Percentiles rank a stretch among this genome's conserved stretches.
phyloP scores from a whole-genome alignment of 148 eudicot genomes.

The Camellia lanceoleosa region DNA sequence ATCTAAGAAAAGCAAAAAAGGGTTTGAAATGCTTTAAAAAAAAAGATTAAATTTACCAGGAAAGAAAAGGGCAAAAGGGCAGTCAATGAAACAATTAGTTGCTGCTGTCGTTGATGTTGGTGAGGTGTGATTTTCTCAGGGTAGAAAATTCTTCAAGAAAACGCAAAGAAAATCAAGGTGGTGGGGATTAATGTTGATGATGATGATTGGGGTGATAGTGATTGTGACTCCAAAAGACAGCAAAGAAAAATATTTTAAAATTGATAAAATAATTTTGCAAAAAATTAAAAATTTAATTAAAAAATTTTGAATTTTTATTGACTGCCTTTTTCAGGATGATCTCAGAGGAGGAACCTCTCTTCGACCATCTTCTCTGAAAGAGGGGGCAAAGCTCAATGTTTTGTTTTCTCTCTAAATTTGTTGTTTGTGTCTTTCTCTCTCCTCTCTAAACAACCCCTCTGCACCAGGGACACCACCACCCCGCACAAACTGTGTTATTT shows the following conservation, averaged over 20 bases:
- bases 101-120: slow-evolving; percentile 4
- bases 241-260: neutral
- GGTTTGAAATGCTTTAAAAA: neutral
- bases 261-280: neutral
- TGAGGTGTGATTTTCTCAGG: neutral
- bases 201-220: neutral
- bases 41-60: slow-evolving; percentile 32
- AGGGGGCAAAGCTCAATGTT: slow-evolving; percentile 18
- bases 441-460: slow-evolving; percentile 24
- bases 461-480: slow-evolving; percentile 20
- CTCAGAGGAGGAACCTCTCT: slow-evolving; percentile 45
- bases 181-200: neutral
- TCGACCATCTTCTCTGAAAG: slow-evolving; percentile 40
- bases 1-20: slow-evolving; percentile 29
- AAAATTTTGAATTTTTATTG: slow-evolving; percentile 8
- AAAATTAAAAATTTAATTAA: neutral
- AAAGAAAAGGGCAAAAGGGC: slow-evolving; percentile 20
- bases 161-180: neutral
- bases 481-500: neutral
- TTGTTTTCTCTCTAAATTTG: slow-evolving; percentile 29
- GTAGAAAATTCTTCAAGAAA: neutral
- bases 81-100: slow-evolving; percentile 17
- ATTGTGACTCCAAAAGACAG: neutral
- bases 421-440: slow-evolving; percentile 9
- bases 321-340: slow-evolving; percentile 48